Evolutionary conservation across 2,329 filamentous ascomycete species (phyloP).

Genomic region (Xylariaceae sp.): DNA sequence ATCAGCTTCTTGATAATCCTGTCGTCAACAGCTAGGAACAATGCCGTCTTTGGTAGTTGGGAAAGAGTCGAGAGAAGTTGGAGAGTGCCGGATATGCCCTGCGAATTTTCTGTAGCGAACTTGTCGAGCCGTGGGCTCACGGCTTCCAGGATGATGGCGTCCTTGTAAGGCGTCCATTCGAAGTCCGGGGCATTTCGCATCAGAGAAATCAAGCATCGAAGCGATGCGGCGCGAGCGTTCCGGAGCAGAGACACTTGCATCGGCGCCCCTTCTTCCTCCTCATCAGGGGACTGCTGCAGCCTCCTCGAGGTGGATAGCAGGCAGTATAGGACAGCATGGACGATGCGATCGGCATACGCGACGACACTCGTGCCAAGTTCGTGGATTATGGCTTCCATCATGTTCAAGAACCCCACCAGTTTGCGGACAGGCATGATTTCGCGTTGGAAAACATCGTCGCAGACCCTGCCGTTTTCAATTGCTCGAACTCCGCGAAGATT

Average conservation of each 20-base stretch:
- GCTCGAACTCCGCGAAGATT: slow-evolving; percentile 56
- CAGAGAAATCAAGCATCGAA: slow-evolving; percentile 74
- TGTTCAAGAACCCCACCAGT: slow-evolving; percentile 85
- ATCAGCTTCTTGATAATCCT: slow-evolving; percentile 65
- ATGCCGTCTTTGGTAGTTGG: slow-evolving; percentile 53
- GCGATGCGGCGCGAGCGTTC: slow-evolving; percentile 60
- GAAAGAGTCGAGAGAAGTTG: slow-evolving; percentile 79
- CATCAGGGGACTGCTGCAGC: slow-evolving; percentile 35
- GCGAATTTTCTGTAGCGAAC: slow-evolving; percentile 76
- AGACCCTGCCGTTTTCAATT: slow-evolving; percentile 39
- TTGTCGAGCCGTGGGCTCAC: slow-evolving; percentile 71
- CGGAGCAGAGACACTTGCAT: slow-evolving; percentile 52
- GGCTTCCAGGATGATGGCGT: slow-evolving; percentile 64
- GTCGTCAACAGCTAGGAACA: slow-evolving; percentile 56
- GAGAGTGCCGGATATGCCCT: slow-evolving; percentile 78
- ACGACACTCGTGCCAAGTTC: slow-evolving; percentile 70
- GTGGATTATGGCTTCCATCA: slow-evolving; percentile 80
- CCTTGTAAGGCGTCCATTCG: slow-evolving; percentile 65
- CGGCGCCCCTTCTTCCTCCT: slow-evolving; percentile 30
- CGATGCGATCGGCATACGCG: slow-evolving; percentile 59
- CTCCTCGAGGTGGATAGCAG: slow-evolving; percentile 61
- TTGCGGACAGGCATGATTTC: slow-evolving; percentile 63
- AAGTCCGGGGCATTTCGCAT: slow-evolving; percentile 66
- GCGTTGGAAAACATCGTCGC: slow-evolving; percentile 45
- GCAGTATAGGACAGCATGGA: slow-evolving; percentile 76